Conservation (phyloP, 768 basidiomycete species). For the Asterophora lycoperdoides region DNA sequence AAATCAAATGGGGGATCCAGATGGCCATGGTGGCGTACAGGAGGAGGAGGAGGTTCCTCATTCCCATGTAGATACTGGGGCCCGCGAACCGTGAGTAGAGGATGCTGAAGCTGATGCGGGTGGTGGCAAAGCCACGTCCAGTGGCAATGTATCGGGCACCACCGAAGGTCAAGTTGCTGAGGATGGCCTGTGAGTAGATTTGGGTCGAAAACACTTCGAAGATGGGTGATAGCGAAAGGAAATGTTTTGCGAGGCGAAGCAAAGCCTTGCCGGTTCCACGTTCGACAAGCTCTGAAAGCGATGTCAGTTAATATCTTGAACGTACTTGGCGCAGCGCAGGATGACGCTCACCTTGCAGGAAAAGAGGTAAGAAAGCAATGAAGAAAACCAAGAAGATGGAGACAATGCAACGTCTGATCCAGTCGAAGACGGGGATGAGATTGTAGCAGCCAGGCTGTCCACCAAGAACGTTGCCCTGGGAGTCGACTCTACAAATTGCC, state of each 20-base stretch:
- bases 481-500: conserved; percentile 82
- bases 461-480: conserved; percentile 69
- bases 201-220: conserved; percentile 99
- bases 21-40: conserved; percentile 89
- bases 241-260: conserved; percentile 93
- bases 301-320: neutral
- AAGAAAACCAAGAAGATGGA: conserved; percentile 99
- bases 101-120: conserved; percentile 92
- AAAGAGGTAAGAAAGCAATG: conserved; percentile 94
- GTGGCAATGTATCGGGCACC: conserved; percentile 99
- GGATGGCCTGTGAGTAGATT: conserved; percentile 95
- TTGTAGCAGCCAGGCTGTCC: conserved; percentile 95
- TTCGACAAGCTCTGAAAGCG: conserved; percentile 79
- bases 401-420: conserved; percentile 95
- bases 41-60: conserved; percentile 87
- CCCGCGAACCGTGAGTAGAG: conserved; percentile 98
- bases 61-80: conserved; percentile 98
- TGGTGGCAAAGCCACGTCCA: conserved; percentile 97
- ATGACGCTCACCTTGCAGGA: conserved; percentile 78
- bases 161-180: conserved; percentile 96
- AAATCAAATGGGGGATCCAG: conserved; percentile 93
- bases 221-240: conserved; percentile 92
- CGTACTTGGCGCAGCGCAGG: neutral
- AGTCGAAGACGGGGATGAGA: conserved; percentile 93
- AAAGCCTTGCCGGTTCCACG: conserved; percentile 93